Conservation (phyloP, 192 early-diverging fungal species). For the Umbelopsis vinacea region DNA sequence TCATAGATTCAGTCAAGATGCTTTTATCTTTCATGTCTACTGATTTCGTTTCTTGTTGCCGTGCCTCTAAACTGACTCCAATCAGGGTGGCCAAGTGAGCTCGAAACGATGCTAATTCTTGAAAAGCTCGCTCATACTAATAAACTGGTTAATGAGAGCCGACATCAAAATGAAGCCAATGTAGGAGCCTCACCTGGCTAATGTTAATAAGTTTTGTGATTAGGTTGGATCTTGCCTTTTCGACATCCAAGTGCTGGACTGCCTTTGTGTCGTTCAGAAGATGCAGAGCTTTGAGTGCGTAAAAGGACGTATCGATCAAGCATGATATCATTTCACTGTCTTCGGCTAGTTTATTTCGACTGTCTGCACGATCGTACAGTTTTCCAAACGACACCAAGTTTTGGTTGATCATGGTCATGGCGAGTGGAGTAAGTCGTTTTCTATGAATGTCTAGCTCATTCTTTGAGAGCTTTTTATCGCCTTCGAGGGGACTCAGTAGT, state of each 20-base stretch:
- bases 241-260: constrained; percentile 50
- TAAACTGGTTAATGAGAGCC: background rate
- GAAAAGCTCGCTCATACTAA: constrained; percentile 52
- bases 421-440: constrained; percentile 5
- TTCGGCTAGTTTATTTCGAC: background rate
- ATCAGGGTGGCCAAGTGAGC: constrained; percentile 37
- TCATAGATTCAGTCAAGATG: background rate
- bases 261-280: constrained; percentile 29
- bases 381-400: constrained; percentile 3
- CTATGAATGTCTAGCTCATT: background rate
- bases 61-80: constrained; percentile 15
- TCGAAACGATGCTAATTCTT: constrained; percentile 46
- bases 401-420: constrained; percentile 18
- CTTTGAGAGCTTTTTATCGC: background rate
- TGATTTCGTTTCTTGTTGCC: background rate
- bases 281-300: constrained; percentile 35
- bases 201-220: constrained; percentile 53
- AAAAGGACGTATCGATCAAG: constrained; percentile 39
- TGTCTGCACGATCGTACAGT: background rate
- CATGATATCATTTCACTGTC: constrained; percentile 26
- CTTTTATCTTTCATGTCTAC: background rate
- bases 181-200: constrained; percentile 46
- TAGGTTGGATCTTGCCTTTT: constrained; percentile 56
- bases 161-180: background rate
- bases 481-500: background rate